These are phyloP conservation scores for Miscanthus sacchariflorus DNA, from an alignment of 202 grass and related monocot genomes.

Conservation along the genomic window DNA sequence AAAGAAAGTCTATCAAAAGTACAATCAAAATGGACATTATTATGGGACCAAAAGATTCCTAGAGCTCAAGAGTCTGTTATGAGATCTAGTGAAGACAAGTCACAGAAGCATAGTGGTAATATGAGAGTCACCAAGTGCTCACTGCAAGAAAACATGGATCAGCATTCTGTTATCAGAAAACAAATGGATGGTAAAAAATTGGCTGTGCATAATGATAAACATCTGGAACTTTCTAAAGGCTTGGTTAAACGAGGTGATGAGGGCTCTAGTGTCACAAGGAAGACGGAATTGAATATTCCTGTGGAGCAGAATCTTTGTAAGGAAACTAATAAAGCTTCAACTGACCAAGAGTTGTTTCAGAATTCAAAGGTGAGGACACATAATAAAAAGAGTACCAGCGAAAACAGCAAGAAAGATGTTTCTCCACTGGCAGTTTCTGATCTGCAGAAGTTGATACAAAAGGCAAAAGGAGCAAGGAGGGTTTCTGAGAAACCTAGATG, in stretches of 20 bases:
- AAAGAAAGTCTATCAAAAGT: constrained; percentile 33
- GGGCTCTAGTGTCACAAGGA: constrained; percentile 37
- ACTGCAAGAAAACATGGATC: constrained; percentile 38
- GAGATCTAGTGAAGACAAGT: constrained; percentile 26
- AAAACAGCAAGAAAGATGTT: constrained; percentile 42
- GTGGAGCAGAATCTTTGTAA: constrained; percentile 29
- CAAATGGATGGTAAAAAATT: constrained; percentile 32
- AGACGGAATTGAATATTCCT: constrained; percentile 39
- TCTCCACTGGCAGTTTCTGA: constrained; percentile 40
- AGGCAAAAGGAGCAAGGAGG: constrained; percentile 53
- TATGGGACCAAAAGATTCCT: constrained; percentile 45
- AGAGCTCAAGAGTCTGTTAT: constrained; percentile 35
- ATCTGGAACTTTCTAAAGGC: constrained; percentile 41
- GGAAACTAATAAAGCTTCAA: constrained; percentile 33
- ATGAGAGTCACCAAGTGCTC: constrained; percentile 36
- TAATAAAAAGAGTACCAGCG: constrained; percentile 36
- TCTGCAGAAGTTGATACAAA: constrained; percentile 56
- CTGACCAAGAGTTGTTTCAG: constrained; percentile 41
- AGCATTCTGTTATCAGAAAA: constrained; percentile 35
- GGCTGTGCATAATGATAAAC: constrained; percentile 26
- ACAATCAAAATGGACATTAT: constrained; percentile 34
- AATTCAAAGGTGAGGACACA: constrained; percentile 28
- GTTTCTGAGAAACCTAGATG: constrained; percentile 54
- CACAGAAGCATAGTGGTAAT: constrained; percentile 39
- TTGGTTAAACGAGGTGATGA: constrained; percentile 17